Evolutionary conservation across 345 rosid species (phyloP), one percentile per base, ranked within the genome.

Genomic region (Kandelia obovata): DNA sequence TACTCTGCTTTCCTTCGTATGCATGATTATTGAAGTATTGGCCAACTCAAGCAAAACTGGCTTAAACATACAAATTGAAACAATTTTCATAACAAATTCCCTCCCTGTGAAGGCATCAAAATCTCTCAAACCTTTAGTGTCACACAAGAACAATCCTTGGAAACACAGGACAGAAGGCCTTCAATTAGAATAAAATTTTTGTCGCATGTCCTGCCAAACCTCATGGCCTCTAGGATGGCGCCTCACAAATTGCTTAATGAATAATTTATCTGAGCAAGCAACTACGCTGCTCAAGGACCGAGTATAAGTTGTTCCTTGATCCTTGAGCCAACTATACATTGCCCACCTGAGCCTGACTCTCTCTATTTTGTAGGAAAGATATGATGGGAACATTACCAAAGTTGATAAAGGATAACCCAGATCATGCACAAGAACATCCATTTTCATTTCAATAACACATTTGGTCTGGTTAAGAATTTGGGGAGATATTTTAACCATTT

Each of bases 311-410:
- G 76, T 73, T 31, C 82, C 88, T 66, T 79, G 73, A 65, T 83
- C 80, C 74, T 70, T 81, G 71, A 90, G 82, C 98, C 98, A 90
- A 73, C 71, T 68, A 75, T 84, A 87, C 95, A 90, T 90, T 35
- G 78, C 69, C 60, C 83, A 57, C 70, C 95, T 83, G 60, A 86
- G 78, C 70, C 84, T 78, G 68, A 84, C 77, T 77, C 95, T 86
- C 73, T 72, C 68, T 39, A 65, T 65, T 15, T 79, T 79, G 65
- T 83, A 86, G 67, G 53, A 46, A 61, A 92, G 79, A 80, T 75
- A 87, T 7, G 87, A 75, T 0, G 96, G 96, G 66, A 85, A 90
- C 31, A 53, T 53, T 5, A 79, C 69, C 53, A 92, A 71, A 23
- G 73, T 64, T 21, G 89, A 80, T 63, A 83, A 0, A 11, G 95